phyloP scores from a whole-genome alignment of 768 basidiomycete species.

The Mrakia gelida region DNA sequence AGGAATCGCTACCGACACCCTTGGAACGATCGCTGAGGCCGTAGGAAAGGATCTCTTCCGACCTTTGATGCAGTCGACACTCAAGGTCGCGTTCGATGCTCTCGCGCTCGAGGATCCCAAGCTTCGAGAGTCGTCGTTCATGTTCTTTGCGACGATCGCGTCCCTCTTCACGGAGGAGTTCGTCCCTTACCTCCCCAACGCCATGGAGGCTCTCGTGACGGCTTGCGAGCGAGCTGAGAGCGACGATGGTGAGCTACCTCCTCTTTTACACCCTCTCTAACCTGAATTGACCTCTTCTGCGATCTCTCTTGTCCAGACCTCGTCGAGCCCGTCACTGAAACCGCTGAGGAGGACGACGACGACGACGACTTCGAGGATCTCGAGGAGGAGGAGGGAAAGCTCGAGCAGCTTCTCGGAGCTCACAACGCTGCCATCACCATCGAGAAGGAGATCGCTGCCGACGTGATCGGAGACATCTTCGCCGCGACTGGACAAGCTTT shows the following conservation, averaged over 20 bases:
- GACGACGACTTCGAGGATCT: slow-evolving; percentile 46
- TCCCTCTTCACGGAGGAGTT: slow-evolving; percentile 96
- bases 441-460: slow-evolving; percentile 98
- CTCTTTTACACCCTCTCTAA: background rate
- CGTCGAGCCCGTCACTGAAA: no score
- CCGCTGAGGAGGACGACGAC: slow-evolving; percentile 42
- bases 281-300: no score
- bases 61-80: slow-evolving; percentile 91
- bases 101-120: slow-evolving; percentile 74
- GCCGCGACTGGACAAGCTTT: slow-evolving; percentile 73
- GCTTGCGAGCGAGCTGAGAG: slow-evolving; percentile 81
- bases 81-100: slow-evolving; percentile 89
- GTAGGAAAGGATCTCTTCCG: slow-evolving; percentile 90
- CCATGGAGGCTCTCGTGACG: slow-evolving; percentile 75
- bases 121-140: slow-evolving; percentile 88
- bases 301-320: background rate
- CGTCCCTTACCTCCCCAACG: slow-evolving; percentile 73
- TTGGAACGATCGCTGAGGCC: slow-evolving; percentile 95
- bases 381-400: slow-evolving; percentile 58
- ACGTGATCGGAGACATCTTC: slow-evolving; percentile 89
- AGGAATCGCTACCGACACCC: slow-evolving; percentile 95
- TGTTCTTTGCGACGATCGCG: slow-evolving; percentile 99
- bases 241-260: slow-evolving; percentile 47
- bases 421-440: slow-evolving; percentile 95
- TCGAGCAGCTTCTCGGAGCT: slow-evolving; percentile 59